These are phyloP conservation scores for Isatis tinctoria DNA, from an alignment of 345 rosid species.

Conservation along the genomic window DNA sequence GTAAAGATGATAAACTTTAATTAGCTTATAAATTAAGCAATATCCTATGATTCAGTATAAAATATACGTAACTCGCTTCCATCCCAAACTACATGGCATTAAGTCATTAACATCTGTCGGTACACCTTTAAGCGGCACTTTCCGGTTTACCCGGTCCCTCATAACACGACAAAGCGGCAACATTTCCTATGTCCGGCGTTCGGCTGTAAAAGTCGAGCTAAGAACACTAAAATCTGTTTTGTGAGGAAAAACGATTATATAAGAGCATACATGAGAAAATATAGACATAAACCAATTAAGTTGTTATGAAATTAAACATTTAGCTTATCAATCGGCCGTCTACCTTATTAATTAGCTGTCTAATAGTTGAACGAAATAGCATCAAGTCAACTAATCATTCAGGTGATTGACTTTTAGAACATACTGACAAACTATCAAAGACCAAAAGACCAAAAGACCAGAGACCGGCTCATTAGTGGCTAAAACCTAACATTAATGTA, in stretches of 20 bases:
- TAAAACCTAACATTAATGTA: background rate
- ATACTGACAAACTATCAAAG: background rate
- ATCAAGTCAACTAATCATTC: background rate
- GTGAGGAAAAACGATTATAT: background rate
- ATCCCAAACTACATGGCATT: background rate
- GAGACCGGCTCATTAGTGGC: background rate
- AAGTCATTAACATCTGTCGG: background rate
- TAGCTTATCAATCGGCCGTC: background rate
- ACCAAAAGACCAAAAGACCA: background rate
- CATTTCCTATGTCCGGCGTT: slow-evolving; percentile 9
- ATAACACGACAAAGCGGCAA: background rate
- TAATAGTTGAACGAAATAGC: background rate
- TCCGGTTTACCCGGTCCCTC: background rate
- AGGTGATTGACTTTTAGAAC: background rate
- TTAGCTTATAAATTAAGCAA: background rate
- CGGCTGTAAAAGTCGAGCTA: slow-evolving; percentile 2
- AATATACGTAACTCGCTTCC: background rate
- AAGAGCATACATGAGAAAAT: background rate
- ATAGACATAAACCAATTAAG: background rate
- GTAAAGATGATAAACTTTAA: background rate
- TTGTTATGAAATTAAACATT: background rate
- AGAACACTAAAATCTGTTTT: background rate
- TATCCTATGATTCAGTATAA: background rate
- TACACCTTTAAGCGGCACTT: background rate
- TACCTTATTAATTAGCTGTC: background rate